Conservation (phyloP, 2,329 filamentous ascomycete genomes). For the Penicillium sp. region DNA sequence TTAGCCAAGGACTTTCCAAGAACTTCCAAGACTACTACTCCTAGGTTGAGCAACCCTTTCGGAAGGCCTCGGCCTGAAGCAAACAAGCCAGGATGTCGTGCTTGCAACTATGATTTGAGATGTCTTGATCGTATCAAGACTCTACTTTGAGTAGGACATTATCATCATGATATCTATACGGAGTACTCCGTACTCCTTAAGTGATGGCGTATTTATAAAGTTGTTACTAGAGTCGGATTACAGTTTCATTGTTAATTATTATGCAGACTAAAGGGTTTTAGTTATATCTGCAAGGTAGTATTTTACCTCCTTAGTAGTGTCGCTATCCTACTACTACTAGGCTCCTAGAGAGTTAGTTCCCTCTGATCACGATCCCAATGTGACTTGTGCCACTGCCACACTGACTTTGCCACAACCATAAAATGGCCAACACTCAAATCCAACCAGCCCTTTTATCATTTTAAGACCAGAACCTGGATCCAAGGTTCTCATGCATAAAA, state of each 20-base stretch:
- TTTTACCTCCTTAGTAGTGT: too few relatives aligned
- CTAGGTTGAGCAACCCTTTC: slow-evolving; percentile 8
- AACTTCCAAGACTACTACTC: slow-evolving; percentile 24
- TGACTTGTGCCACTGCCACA: slow-evolving; percentile 12
- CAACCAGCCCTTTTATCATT: slow-evolving; percentile 2
- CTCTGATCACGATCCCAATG: not conserved
- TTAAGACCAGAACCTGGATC: slow-evolving; percentile 10
- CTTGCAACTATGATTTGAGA: not conserved
- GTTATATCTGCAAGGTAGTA: too few relatives aligned
- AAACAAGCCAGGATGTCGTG: slow-evolving; percentile 10
- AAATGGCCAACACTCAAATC: slow-evolving; percentile 1
- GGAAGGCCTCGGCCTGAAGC: slow-evolving; percentile 3
- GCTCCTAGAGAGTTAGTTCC: not conserved
- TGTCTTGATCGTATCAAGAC: slow-evolving; percentile 1
- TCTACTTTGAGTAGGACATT: slow-evolving; percentile 17
- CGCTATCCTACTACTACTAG: not conserved
- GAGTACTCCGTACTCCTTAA: too few relatives aligned
- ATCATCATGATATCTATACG: not conserved
- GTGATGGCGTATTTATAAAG: not conserved
- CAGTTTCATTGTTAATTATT: not conserved
- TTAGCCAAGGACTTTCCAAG: slow-evolving; percentile 32
- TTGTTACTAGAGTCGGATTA: not conserved
- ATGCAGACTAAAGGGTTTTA: too few relatives aligned
- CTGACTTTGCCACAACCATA: slow-evolving; percentile 23
- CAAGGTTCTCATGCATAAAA: slow-evolving; percentile 32